phyloP scores from a whole-genome alignment of 1,284 basidiomycete genomes.

The Cystobasidiaceae sp. region DNA sequence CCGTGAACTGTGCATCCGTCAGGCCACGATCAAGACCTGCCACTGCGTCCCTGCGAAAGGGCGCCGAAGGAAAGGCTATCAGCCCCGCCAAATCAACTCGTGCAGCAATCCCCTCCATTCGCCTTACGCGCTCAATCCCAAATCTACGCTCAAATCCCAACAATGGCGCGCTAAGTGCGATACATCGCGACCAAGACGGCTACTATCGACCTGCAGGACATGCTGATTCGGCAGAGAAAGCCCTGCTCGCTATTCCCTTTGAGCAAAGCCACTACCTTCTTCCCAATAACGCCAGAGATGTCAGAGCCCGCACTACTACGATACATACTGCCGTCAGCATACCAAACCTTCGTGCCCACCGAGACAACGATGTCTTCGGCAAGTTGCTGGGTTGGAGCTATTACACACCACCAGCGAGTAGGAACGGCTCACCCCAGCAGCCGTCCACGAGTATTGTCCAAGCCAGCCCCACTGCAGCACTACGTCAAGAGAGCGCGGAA shows the following conservation, averaged over 20 bases:
- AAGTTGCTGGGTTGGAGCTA: constrained; percentile 41
- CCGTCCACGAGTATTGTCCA: no score
- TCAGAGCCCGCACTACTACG: neutral
- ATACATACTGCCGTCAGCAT: constrained; percentile 7
- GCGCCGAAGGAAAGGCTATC: neutral
- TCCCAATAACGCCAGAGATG: neutral
- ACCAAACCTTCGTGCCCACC: constrained; percentile 1
- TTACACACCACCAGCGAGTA: neutral
- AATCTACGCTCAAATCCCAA: constrained; percentile 14
- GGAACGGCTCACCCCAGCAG: no score
- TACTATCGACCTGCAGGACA: constrained; percentile 21
- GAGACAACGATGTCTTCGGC: constrained; percentile 40
- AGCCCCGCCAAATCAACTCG: constrained; percentile 18
- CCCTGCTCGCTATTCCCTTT: neutral
- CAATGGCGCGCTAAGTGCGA: neutral
- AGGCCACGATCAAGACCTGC: no score
- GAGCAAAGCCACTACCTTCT: neutral
- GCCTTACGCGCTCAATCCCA: constrained; percentile 21
- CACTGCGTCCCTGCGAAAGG: neutral
- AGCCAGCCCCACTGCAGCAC: no score
- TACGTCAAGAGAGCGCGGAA: no score
- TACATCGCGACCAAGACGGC: constrained; percentile 6
- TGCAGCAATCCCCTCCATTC: constrained; percentile 12
- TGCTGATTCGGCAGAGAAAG: neutral
- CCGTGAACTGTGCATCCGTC: no score